phyloP scores from a whole-genome alignment of 179 eudicot species.

The Sideroxylon spinosum region DNA sequence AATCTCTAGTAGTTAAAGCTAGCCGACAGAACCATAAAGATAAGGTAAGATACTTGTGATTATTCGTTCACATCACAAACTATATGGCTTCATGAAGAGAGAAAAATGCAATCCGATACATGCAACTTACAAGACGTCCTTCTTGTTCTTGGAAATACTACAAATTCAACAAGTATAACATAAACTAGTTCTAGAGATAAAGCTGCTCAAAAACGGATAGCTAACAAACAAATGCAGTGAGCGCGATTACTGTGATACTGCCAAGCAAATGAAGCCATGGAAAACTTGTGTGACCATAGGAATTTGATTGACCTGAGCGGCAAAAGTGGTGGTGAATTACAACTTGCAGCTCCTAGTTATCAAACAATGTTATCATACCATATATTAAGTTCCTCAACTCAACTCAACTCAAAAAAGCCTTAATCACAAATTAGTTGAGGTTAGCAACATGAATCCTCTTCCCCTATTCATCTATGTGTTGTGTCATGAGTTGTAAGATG shows the following conservation, averaged over 20 bases:
- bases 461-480: no score
- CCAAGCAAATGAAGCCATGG: background rate
- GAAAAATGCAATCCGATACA: background rate
- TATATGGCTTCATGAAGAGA: slow-evolving; percentile 4
- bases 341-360: background rate
- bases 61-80: background rate
- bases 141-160: background rate
- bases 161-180: no score
- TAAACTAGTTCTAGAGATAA: background rate
- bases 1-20: background rate
- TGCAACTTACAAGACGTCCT: background rate
- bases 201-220: background rate
- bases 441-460: no score
- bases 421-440: no score
- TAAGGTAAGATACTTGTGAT: background rate
- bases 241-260: background rate
- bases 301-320: background rate
- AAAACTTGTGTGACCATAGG: background rate
- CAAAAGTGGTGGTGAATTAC: background rate
- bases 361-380: background rate
- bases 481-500: background rate
- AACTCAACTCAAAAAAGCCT: no score
- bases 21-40: background rate
- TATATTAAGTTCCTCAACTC: background rate
- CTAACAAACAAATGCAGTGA: background rate